phyloP scores from a whole-genome alignment of 768 basidiomycete genomes.

The Tylopilus vinaceipallidus region DNA sequence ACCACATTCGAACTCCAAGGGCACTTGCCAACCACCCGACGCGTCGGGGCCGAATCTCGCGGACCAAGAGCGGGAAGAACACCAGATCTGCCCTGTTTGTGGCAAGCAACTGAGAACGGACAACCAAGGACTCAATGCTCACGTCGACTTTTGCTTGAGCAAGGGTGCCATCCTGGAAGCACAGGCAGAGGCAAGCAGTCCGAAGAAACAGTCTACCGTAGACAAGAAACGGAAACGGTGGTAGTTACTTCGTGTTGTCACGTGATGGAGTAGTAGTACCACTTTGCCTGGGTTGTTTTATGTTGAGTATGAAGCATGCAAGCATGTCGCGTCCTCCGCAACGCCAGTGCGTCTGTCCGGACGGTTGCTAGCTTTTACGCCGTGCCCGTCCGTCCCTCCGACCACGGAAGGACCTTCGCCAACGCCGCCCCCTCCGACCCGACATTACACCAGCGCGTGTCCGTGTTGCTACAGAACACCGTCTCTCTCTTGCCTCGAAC shows the following conservation, averaged over 20 bases:
- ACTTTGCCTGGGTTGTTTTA: not conserved
- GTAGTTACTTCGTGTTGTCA: constrained; percentile 13
- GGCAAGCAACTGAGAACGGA: constrained; percentile 57
- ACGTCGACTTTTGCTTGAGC: constrained; percentile 88
- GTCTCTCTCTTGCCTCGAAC: constrained; percentile 44
- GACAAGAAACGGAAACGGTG: constrained; percentile 20
- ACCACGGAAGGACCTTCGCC: constrained; percentile 1
- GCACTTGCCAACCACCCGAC: constrained; percentile 2
- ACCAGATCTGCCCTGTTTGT: constrained; percentile 74
- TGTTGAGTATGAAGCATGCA: constrained; percentile 20
- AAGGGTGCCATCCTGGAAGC: constrained; percentile 73
- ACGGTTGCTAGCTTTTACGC: not conserved
- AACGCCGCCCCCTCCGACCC: too few species aligned
- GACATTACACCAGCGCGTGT: too few species aligned
- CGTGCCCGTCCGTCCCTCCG: too few species aligned
- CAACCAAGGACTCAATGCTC: constrained; percentile 80
- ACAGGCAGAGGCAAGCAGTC: constrained; percentile 37
- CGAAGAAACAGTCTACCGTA: constrained; percentile 10
- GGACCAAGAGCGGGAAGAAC: constrained; percentile 16
- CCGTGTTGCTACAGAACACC: constrained; percentile 51
- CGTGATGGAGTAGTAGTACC: constrained; percentile 11
- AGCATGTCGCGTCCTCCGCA: constrained; percentile 23
- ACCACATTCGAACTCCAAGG: not conserved
- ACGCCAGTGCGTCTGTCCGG: constrained; percentile 3
- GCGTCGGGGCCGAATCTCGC: constrained; percentile 14